Evolutionary conservation across 2,329 filamentous ascomycete species (phyloP), one percentile per base, ranked within the genome.

Genomic region (Neofusicoccum sp.): DNA sequence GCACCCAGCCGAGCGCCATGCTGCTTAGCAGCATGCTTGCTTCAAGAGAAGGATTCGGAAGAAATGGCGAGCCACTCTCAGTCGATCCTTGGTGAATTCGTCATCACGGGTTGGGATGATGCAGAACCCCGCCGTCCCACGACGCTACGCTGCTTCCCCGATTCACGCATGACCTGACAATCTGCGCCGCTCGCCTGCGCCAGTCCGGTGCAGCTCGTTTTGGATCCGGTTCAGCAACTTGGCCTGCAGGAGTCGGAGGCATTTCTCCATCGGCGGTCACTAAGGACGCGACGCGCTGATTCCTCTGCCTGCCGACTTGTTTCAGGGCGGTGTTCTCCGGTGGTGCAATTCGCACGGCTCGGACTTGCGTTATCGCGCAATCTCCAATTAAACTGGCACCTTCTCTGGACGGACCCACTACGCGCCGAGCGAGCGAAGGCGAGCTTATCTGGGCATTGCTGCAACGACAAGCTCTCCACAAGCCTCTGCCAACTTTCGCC

Each of bases 351-450:
- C 54, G 54, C 54, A 58, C 54, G 14, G 37, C 31, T 36, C 41
- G 29, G 41, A 6, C 39, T 29, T 28, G 39, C 12, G 39, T 58
- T 58, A 58, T 58, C 54, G 54, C 54, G 54, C 54, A 45, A 58
- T 58, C 41, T 5, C 8, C 8, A 33, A 31, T 36, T 22, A 28
- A 16, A 12, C 29, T 58, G 54, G 54, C 54, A 45, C 54, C 39
- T 58, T 58, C 39, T 41, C 54, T 31, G 31, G 6, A 54, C 36
- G 33, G 36, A 33, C 50, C 50, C 50, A 41, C 50, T 31, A 37
- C 28, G 34, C 28, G 39, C 52, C 52, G 37, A 56, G 52, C 52
- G n/a, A n/a, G 31, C 16, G 50, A 39, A 31, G n/a, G 16, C 14
- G 36, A 33, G 36, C 52, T 45, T 43, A 8, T 45, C 31, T n/a